Evolutionary conservation across 1,284 basidiomycete species (phyloP), one percentile per base, ranked within the genome.

Genomic region (Chalciporus piperatoides): DNA sequence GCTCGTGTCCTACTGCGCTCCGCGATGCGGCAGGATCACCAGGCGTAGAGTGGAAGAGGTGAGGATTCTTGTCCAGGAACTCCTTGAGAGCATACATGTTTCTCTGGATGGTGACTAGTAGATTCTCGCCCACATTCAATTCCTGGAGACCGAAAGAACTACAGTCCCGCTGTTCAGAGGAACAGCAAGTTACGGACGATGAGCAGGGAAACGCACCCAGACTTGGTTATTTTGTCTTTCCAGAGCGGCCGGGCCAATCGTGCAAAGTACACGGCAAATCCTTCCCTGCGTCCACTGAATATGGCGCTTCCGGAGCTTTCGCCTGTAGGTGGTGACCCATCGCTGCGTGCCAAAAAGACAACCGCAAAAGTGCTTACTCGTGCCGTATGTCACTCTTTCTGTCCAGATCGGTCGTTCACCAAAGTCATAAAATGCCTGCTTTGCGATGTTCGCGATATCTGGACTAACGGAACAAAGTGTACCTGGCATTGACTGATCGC

Each of bases 251-350:
- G 76, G 14, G 97, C 72, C 23, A 96, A 74, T 46, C 96, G 80
- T 3, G 92, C 83, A 59, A 98, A 82, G 65, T 93, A 95, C 28
- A 96, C 70, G 0, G 88, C 89, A 35, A 98, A 76, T 1, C 92
- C 96, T 69, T 98, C 92, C 58, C 94, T 82, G 44, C 93, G 80
- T 33, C 92, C 89, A 59, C 92, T 94, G 68, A 90, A 95, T 43
- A 82, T 79, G 17, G 92, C 80, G 41, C 79, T 85, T 28, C 86
- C 87, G 46, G 85, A 80, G 51, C 75, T 79, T 55, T 87, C 86
- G 37, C 78, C 84, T 82, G 53, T 43, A 41, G 36, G 52, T 44
- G 42, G 12, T 38, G 15, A 42, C 5, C 9, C 8, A 9, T 52
- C 28, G 32, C 48, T 33, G 44, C n/a, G 3, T 9, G 38, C 27